Evolutionary conservation across 305 asterid genomes (phyloP), one percentile per base, ranked within the genome.

Genomic region (Euphrasia arctica): DNA sequence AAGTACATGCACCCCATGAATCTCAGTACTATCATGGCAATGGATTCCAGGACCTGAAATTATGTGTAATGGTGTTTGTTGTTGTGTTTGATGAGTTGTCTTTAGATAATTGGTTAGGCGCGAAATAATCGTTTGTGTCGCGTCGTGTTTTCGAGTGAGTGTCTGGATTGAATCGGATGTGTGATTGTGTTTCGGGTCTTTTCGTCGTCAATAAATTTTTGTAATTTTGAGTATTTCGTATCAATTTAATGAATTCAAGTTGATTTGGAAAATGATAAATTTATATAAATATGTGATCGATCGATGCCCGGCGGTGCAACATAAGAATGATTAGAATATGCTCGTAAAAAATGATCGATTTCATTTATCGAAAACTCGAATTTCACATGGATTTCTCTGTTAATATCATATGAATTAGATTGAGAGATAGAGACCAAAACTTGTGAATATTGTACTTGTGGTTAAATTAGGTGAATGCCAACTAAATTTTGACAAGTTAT

Each of bases 1-100:
- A 52, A 70, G 25, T 82, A 80, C 73, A 87, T 87, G 95, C 68
- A 14, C 36, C 95, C 90, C 22, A 78, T 87, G 85, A 87, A 87
- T 65, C 90, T 85, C 68, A 81, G 79, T 77, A 59, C 85, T 63
- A 77, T 87, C 18, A 12, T 85, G 78, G 85, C 80, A 4, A 63
- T 79, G 72, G 90, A 84, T 42, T 79, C 84, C 2, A 80, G 50
- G 80, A 67, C 71, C 72, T 80, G 67, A 79, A 11, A 3, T 36
- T 0, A 36, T 36, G 6, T 36, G 1, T 6, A 36, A 36, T 36
- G 42, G 22, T 18, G 27, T 25, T 25, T 25, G 27, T 25, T 25
- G 45, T 8, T 9, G 43, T 7, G 1, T 9, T 9, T 25, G 27
- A 25, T 25, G 27, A 25, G 27, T 25, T 25, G 27, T 25, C 27